phyloP scores from a whole-genome alignment of 2,329 filamentous ascomycete genomes.

The Cryphonectria japonica region DNA sequence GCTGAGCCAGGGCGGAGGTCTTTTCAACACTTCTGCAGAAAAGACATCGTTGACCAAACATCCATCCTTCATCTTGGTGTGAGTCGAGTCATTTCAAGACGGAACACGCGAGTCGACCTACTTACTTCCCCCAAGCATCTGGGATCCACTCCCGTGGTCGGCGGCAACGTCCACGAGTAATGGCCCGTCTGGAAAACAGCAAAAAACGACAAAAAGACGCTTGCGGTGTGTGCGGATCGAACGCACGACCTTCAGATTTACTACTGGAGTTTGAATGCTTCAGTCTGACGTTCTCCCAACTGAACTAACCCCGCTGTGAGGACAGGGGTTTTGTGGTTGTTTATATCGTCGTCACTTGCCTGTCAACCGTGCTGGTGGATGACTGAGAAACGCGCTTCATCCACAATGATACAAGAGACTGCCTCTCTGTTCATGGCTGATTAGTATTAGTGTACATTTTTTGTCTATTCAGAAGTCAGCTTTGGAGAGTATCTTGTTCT shows the following conservation, averaged over 20 bases:
- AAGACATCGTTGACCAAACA: no score
- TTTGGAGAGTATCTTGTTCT: no score
- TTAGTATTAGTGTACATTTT: no score
- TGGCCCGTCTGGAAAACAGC: neutral
- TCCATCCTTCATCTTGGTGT: neutral
- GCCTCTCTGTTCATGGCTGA: no score
- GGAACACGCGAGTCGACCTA: neutral
- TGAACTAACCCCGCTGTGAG: constrained; percentile 9
- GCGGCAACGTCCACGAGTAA: neutral
- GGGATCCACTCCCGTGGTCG: neutral
- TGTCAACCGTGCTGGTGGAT: neutral
- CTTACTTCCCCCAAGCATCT: no score
- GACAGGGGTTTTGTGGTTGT: neutral
- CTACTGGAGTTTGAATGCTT: constrained; percentile 7
- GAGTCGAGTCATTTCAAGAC: neutral
- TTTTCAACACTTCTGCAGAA: neutral
- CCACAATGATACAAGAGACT: no score
- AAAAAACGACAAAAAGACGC: neutral
- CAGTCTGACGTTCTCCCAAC: constrained; percentile 16
- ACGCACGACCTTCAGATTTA: constrained; percentile 15
- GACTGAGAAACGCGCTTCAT: no score
- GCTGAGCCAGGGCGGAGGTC: neutral
- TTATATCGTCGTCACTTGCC: neutral
- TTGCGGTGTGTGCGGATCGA: constrained; percentile 15
- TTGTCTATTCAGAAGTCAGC: no score